Evolutionary conservation across 2,329 filamentous ascomycete species (phyloP), one percentile per base, ranked within the genome.

Genomic region (Myrmaecium sp.): DNA sequence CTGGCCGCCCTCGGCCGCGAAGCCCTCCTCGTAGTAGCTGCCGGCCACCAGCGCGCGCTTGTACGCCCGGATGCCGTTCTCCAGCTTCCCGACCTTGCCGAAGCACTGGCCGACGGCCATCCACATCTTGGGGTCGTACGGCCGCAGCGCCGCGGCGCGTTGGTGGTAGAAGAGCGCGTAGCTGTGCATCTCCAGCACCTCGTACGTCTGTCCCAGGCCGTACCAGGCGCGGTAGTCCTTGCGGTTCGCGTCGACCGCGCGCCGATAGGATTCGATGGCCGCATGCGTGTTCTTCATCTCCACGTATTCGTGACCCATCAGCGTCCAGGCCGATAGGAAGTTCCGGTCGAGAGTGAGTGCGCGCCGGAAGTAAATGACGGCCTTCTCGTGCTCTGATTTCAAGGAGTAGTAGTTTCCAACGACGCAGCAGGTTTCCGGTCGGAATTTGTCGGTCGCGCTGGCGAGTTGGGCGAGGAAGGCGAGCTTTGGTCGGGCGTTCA

Each of bases 101-200:
- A 92, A 74, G 47, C 86, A 94, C 17, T 79, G 79, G 6, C 81
- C 89, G 4, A 98, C 83, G 0, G 89, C 89, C 59, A 89, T 78
- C 89, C 89, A 98, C 80, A 98, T 92, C 52, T 95, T 95, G 0
- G 84, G 81, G 40, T 98, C 89, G 64, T 86, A 94, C 0, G 86
- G 83, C n/a, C 84, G 72, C 2, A 98, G 61, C 0, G 83, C 81
- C 1, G 86, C 86, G 0, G 89, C 89, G 30, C 89, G 82, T 46
- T 95, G 91, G 58, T 93, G 94, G 54, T 98, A 98, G 67, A 89
- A 95, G 1, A 98, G 58, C 1, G 86, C 84, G 49, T 98, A 98
- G 22, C 84, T 83, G 46, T 93, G 81, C 82, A 94, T 94, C 53
- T 98, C 89, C 6, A 98, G 67, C 39, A 98, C 79, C 51, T 98